Percentiles rank a stretch among this genome's conserved stretches.
phyloP scores from a whole-genome alignment of 2,329 filamentous ascomycete species.

The Leptographium flavum region DNA sequence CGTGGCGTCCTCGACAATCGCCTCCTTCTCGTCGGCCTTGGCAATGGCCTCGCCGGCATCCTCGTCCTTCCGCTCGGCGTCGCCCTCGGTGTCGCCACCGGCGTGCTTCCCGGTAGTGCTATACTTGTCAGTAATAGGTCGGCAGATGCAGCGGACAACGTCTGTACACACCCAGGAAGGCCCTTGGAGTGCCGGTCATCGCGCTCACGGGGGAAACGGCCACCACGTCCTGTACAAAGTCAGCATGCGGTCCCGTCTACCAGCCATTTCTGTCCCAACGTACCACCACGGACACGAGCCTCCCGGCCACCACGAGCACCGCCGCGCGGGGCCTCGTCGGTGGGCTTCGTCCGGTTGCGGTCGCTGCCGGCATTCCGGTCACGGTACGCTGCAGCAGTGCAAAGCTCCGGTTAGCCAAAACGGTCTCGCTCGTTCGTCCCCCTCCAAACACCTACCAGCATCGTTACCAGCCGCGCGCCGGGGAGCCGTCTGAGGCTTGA shows the following conservation, averaged over 20 bases:
- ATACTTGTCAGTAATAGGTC: constrained; percentile 10
- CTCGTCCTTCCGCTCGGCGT: constrained; percentile 81
- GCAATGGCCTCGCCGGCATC: constrained; percentile 83
- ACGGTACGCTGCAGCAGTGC: constrained; percentile 55
- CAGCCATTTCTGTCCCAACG: constrained; percentile 14
- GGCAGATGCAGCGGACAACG: constrained; percentile 8
- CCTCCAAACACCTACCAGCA: constrained; percentile 49
- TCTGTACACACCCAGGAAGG: constrained; percentile 28
- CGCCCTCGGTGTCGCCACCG: constrained; percentile 72
- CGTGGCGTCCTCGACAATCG: constrained; percentile 60
- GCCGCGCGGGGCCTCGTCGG: constrained; percentile 48
- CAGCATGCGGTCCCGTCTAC: neutral
- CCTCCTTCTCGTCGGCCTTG: constrained; percentile 65
- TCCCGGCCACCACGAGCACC: constrained; percentile 47
- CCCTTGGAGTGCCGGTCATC: constrained; percentile 42
- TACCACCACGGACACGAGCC: constrained; percentile 47
- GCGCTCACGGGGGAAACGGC: constrained; percentile 34
- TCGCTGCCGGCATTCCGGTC: constrained; percentile 70
- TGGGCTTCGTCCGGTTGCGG: constrained; percentile 70
- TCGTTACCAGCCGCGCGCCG: constrained; percentile 61
- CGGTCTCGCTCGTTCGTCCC: neutral
- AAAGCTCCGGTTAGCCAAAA: neutral
- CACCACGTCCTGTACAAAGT: constrained; percentile 32
- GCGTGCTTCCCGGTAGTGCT: constrained; percentile 78
- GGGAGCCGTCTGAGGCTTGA: constrained; percentile 51